A percentile compares a stretch with the other conserved stretches of the same genome.
Evolutionary conservation across 2,329 filamentous ascomycete species (phyloP).

Genomic region (Daldinia sp.): DNA sequence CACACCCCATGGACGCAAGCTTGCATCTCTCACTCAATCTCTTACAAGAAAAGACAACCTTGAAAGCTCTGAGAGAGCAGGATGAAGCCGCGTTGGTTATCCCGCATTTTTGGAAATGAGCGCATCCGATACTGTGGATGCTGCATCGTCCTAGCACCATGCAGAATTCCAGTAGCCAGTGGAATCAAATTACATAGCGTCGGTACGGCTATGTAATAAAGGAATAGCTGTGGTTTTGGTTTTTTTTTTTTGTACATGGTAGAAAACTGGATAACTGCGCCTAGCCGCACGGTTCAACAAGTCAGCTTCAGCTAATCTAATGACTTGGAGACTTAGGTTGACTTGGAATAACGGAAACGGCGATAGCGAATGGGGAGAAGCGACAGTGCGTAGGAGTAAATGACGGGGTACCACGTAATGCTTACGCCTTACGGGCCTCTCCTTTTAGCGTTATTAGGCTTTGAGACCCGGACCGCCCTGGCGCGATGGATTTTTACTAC

Average conservation of each 20-base stretch:
- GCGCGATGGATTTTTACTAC: slow-evolving; percentile 29
- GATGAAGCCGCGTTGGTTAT: slow-evolving; percentile 21
- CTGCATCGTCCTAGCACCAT: slow-evolving; percentile 38
- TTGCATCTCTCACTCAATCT: slow-evolving; percentile 27
- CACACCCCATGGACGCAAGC: slow-evolving; percentile 27
- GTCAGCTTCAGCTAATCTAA: slow-evolving; percentile 37
- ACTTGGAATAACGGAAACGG: slow-evolving; percentile 33
- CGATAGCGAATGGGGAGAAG: slow-evolving; percentile 31
- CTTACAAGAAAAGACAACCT: slow-evolving; percentile 1
- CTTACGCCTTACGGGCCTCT: slow-evolving; percentile 38
- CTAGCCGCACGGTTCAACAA: slow-evolving; percentile 36
- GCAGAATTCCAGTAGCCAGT: slow-evolving; percentile 34
- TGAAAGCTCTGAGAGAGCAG: neutral
- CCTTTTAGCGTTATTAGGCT: slow-evolving; percentile 36
- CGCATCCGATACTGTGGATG: slow-evolving; percentile 41
- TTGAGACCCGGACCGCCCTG: slow-evolving; percentile 41
- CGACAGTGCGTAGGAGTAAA: slow-evolving; percentile 25
- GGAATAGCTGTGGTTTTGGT: slow-evolving; percentile 1
- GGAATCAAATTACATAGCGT: slow-evolving; percentile 23
- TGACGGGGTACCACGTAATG: slow-evolving; percentile 39
- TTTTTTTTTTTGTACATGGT: slow-evolving; percentile 20
- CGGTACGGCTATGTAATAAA: slow-evolving; percentile 15
- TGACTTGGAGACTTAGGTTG: neutral
- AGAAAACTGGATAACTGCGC: slow-evolving; percentile 41
- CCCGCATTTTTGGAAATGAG: slow-evolving; percentile 36